Evolutionary conservation across 805 yeast species (phyloP).

Genomic region (Ascoidea asiatica): DNA sequence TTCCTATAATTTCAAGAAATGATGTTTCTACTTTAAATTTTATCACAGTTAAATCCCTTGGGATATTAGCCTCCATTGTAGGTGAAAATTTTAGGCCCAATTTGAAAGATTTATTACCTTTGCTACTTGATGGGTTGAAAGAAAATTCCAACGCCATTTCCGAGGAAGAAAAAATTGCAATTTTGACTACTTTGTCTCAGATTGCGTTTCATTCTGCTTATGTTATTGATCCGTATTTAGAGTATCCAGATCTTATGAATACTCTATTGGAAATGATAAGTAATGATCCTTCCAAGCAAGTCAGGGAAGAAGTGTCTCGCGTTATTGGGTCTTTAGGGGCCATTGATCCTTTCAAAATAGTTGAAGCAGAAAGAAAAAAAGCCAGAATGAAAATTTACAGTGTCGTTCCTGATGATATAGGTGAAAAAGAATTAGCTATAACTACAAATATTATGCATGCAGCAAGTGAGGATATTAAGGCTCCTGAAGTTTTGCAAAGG

Average conservation of each 20-base stretch:
- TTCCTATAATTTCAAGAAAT: conserved; percentile 51
- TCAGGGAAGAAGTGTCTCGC: conserved; percentile 80
- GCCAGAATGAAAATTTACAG: not conserved
- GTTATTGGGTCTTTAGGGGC: conserved; percentile 92
- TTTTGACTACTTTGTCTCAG: conserved; percentile 78
- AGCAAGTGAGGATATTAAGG: conserved; percentile 28
- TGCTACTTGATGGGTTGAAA: conserved; percentile 75
- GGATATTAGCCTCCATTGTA: conserved; percentile 78
- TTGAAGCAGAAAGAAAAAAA: conserved; percentile 62
- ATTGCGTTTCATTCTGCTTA: conserved; percentile 85
- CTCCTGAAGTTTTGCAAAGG: conserved; percentile 30
- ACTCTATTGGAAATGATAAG: conserved; percentile 66
- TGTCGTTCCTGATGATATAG: not conserved
- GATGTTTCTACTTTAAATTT: conserved; percentile 72
- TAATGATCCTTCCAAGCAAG: conserved; percentile 49
- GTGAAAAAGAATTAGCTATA: conserved; percentile 5
- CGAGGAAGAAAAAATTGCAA: conserved; percentile 79
- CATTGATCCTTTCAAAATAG: conserved; percentile 87
- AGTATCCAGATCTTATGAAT: conserved; percentile 81
- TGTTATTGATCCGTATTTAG: conserved; percentile 85
- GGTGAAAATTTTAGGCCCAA: conserved; percentile 73
- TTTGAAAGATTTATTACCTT: conserved; percentile 69
- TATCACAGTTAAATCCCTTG: conserved; percentile 74
- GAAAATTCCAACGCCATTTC: conserved; percentile 58
- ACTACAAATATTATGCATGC: conserved; percentile 14